phyloP scores from a whole-genome alignment of 2,329 filamentous ascomycete species.

The Tothia fuscella region DNA sequence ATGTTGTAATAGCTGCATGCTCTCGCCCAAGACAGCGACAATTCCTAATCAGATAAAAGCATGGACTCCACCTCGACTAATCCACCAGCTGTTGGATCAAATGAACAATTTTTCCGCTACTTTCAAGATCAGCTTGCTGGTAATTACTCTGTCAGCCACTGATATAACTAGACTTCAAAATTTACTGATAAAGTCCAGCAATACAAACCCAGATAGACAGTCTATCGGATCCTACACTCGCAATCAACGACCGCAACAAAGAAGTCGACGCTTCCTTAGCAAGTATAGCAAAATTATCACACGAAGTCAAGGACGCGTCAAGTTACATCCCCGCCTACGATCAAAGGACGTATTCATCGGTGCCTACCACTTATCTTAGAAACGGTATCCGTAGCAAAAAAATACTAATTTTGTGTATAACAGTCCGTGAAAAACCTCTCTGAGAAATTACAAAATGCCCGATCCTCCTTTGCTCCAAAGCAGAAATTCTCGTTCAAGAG shows the following conservation, averaged over 20 bases:
- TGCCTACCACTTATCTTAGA: no score
- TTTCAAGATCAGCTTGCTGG: constrained; percentile 66
- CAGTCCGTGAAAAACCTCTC: constrained; percentile 69
- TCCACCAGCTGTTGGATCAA: constrained; percentile 11
- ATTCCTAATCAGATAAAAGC: constrained; percentile 7
- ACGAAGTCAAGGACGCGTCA: constrained; percentile 72
- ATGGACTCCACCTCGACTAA: constrained; percentile 13
- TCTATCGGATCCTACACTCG: constrained; percentile 48
- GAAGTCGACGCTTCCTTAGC: constrained; percentile 71
- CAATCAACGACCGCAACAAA: constrained; percentile 65
- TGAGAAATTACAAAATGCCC: constrained; percentile 62
- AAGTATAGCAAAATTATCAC: constrained; percentile 67
- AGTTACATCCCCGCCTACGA: constrained; percentile 81
- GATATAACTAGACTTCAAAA: constrained; percentile 13
- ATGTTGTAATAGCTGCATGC: constrained; percentile 16
- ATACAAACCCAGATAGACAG: constrained; percentile 65
- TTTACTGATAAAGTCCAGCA: constrained; percentile 35
- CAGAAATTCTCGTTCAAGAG: constrained; percentile 75
- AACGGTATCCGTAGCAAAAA: no score
- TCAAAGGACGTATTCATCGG: constrained; percentile 74
- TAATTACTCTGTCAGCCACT: constrained; percentile 25
- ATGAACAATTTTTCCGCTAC: constrained; percentile 73
- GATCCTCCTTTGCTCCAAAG: constrained; percentile 57
- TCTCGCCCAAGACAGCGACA: constrained; percentile 13
- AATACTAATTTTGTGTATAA: no score